These are phyloP conservation scores for Aspergillus conjunctus DNA, from an alignment of 495 filamentous ascomycete genomes.

Conservation along the genomic window DNA sequence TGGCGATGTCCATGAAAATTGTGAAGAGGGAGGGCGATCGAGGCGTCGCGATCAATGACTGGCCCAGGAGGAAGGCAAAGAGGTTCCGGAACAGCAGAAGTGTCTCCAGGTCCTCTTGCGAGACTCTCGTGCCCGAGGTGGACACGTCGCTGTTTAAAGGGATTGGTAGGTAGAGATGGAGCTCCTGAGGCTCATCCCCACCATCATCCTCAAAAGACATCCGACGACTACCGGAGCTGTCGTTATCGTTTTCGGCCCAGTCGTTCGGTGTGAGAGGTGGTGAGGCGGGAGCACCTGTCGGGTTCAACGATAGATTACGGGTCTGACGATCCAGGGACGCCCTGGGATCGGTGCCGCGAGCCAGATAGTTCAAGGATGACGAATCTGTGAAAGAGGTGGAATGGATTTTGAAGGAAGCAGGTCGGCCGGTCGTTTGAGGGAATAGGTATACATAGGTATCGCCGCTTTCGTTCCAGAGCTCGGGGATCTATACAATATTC, in stretches of 20 bases:
- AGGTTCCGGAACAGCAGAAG: conserved; percentile 83
- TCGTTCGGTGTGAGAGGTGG: conserved; percentile 43
- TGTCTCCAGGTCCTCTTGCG: conserved; percentile 61
- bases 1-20: conserved; percentile 71
- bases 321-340: conserved; percentile 40
- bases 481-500: conserved; percentile 59
- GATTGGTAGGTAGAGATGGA: conserved; percentile 72
- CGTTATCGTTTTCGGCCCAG: conserved; percentile 44
- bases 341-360: conserved; percentile 60
- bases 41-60: conserved; percentile 77
- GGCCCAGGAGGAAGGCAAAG: conserved; percentile 83
- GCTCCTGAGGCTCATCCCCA: conserved; percentile 51
- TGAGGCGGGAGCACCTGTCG: conserved; percentile 43
- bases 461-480: conserved; percentile 85
- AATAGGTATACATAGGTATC: conserved; percentile 86
- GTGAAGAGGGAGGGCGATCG: conserved; percentile 67
- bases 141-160: conserved; percentile 53
- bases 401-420: conserved; percentile 78
- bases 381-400: conserved; percentile 73
- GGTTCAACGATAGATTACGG: conserved; percentile 43
- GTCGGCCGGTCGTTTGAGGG: conserved; percentile 62
- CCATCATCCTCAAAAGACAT: conserved; percentile 46
- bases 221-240: conserved; percentile 46
- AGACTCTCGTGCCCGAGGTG: conserved; percentile 39
- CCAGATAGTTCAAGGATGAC: conserved; percentile 64